Evolutionary conservation across 148 eudicot genomes (phyloP), one percentile per base, ranked within the genome.

Genomic region (Fagopyrum esculentum): DNA sequence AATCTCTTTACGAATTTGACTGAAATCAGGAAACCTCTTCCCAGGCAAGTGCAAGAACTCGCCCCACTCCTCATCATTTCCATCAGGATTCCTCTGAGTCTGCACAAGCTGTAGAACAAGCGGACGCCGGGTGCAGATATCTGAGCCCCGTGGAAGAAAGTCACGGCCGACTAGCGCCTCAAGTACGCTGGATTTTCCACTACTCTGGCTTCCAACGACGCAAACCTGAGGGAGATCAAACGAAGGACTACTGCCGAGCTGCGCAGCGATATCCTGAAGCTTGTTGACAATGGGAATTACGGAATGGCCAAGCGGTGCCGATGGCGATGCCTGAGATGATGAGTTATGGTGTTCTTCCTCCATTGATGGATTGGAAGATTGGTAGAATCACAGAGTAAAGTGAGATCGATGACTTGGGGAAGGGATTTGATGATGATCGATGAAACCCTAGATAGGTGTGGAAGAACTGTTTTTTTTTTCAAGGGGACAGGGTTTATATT

Each of bases 161-260:
- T 93, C 98, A 7, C 98, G 97, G 71, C 97, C 98, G 1, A 89
- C 98, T 2, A 91, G 91, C 55, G 96, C 87, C 72, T 93, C 98
- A 2, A 93, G 86, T 46, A 93, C 98, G 73, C 96, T 91, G 47
- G 98, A 93, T 77, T 93, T 93, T 6, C 98, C 98, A 49, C 98
- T 93, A 77, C 98, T 93, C 81, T 93, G 98, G 78, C 96, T 90
- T 17, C 97, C 98, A 5, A 93, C 93, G 13, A 93, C 98, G 11
- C 90, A 91, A 30, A 93, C 98, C 84, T 93, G 93, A 17, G 98
- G 98, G 72, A 93, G 85, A 45, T 88, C 90, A 74, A 93, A 83
- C 19, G 81, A 78, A 17, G 88, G 86, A 6, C 56, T 79, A 45
- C 90, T 87, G 0, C 92, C 92, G 2, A 93, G 85, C 75, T 91